Percentiles rank a stretch among this genome's conserved stretches.
Conservation (phyloP, 768 basidiomycete genomes). For the Trametes villosa region DNA sequence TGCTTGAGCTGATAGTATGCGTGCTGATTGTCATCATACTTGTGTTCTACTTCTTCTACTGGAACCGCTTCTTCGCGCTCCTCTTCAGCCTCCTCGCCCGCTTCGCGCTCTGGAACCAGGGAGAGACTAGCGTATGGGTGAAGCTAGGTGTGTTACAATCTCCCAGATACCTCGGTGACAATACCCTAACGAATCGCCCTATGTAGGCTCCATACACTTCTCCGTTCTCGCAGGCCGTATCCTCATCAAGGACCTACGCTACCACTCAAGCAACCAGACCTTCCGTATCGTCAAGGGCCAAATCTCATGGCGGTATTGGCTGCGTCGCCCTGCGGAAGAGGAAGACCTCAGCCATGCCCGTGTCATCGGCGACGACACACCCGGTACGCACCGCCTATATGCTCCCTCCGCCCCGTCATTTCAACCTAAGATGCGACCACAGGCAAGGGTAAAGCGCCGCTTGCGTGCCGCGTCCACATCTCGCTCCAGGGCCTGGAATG, state of each 20-base stretch:
- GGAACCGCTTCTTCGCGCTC: constrained; percentile 82
- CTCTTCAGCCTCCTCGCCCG: constrained; percentile 69
- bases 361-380: constrained; percentile 51
- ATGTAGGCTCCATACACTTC: constrained; percentile 85
- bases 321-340: constrained; percentile 76
- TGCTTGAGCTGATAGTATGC: constrained; percentile 65
- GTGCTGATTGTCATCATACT: constrained; percentile 57
- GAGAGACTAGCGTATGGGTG: constrained; percentile 79
- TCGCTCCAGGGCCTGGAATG: constrained; percentile 88
- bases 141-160: constrained; percentile 63
- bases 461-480: constrained; percentile 81
- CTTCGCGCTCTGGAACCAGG: constrained; percentile 76
- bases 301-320: constrained; percentile 95
- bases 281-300: constrained; percentile 83
- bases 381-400: constrained; percentile 42
- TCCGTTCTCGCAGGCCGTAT: constrained; percentile 87
- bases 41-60: constrained; percentile 86
- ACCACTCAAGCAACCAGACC: constrained; percentile 93
- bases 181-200: not conserved
- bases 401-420: not conserved
- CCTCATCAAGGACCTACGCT: constrained; percentile 83
- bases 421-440: not conserved
- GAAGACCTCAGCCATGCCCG: constrained; percentile 59
- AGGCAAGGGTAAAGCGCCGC: constrained; percentile 35
- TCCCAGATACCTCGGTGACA: not conserved